Conservation (phyloP, 2,329 filamentous ascomycete species). For the Pseudocercospora fuligena region DNA sequence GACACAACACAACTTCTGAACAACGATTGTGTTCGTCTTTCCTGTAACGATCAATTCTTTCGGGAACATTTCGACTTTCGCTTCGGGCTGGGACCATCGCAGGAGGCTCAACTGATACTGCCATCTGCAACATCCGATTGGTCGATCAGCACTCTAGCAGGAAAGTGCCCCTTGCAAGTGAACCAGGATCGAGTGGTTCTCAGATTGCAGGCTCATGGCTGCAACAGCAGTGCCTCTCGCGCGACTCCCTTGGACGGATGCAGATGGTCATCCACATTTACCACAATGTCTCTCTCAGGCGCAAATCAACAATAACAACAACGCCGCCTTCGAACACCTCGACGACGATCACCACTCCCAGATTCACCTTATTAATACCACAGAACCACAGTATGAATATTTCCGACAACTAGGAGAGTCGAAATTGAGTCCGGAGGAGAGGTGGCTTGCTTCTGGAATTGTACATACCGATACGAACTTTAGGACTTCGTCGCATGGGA, state of each 20-base stretch:
- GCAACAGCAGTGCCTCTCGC: neutral
- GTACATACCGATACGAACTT: slow-evolving; percentile 23
- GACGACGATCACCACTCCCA: slow-evolving; percentile 8
- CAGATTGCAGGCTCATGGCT: slow-evolving; percentile 5
- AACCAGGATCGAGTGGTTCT: slow-evolving; percentile 6
- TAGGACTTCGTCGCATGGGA: slow-evolving; percentile 18
- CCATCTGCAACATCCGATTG: neutral
- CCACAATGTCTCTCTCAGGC: slow-evolving; percentile 1
- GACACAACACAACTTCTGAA: slow-evolving; percentile 2
- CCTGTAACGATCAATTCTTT: neutral
- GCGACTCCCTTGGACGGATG: slow-evolving; percentile 10
- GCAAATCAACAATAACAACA: slow-evolving; percentile 5
- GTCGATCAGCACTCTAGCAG: neutral
- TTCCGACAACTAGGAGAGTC: neutral
- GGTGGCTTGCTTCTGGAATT: slow-evolving; percentile 8
- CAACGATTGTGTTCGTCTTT: neutral
- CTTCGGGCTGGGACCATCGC: neutral
- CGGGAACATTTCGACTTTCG: neutral
- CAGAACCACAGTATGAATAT: neutral
- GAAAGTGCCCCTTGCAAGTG: slow-evolving; percentile 2
- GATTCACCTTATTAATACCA: slow-evolving; percentile 8
- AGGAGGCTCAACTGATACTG: neutral
- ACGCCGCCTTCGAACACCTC: slow-evolving; percentile 4
- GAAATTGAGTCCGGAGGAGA: slow-evolving; percentile 8
- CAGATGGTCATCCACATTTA: neutral